phyloP scores from a whole-genome alignment of 495 filamentous ascomycete genomes.

The Aspergillus asperescens region DNA sequence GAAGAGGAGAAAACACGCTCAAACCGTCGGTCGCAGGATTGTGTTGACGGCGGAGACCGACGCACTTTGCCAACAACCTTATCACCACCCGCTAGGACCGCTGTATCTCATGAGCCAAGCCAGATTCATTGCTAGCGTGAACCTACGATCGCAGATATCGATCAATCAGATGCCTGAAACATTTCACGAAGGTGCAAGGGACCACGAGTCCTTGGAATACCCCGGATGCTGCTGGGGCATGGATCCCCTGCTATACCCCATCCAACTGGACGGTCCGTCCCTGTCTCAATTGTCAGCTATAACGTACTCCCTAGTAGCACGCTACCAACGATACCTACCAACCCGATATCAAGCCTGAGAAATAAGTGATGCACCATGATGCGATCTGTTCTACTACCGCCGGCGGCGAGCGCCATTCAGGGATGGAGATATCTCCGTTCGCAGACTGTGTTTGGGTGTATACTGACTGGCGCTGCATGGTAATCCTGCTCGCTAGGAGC shows the following conservation, averaged over 20 bases:
- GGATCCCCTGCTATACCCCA: slow-evolving; percentile 30
- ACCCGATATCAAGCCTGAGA: neutral
- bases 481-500: slow-evolving; percentile 27
- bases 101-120: neutral
- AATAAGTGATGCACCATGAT: slow-evolving; percentile 22
- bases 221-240: slow-evolving; percentile 35
- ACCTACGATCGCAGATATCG: slow-evolving; percentile 62
- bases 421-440: slow-evolving; percentile 32
- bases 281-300: slow-evolving; percentile 16
- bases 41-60: slow-evolving; percentile 91
- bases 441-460: slow-evolving; percentile 29
- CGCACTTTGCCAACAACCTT: slow-evolving; percentile 39
- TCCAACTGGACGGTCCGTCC: slow-evolving; percentile 43
- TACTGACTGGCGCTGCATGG: slow-evolving; percentile 22
- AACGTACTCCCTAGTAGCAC: neutral
- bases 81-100: slow-evolving; percentile 6
- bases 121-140: slow-evolving; percentile 22
- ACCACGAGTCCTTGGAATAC: slow-evolving; percentile 31
- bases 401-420: slow-evolving; percentile 37
- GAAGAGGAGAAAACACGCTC: slow-evolving; percentile 79
- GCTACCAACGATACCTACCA: neutral
- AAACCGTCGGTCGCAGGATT: slow-evolving; percentile 72
- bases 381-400: slow-evolving; percentile 46
- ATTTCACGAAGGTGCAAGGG: slow-evolving; percentile 36
- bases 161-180: slow-evolving; percentile 40